These are phyloP conservation scores for Talaromyces wortmannii DNA, from an alignment of 495 filamentous ascomycete species.

Conservation along the genomic window DNA sequence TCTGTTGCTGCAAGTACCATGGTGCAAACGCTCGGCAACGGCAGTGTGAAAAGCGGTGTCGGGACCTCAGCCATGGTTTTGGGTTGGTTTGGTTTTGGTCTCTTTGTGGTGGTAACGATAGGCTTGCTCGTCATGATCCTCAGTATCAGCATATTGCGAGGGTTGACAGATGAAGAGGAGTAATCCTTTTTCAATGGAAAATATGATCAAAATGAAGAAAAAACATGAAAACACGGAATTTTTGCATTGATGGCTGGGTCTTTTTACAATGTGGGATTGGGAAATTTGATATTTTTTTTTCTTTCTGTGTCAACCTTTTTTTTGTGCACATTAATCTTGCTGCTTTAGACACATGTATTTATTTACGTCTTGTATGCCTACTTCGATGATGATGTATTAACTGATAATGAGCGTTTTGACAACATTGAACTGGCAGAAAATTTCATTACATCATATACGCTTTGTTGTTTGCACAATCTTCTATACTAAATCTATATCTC, in stretches of 20 bases:
- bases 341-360: constrained; percentile 1
- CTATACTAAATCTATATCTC: too few species aligned
- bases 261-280: background rate
- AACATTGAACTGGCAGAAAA: too few species aligned
- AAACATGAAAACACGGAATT: background rate
- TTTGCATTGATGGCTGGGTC: background rate
- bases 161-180: constrained; percentile 42
- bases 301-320: background rate
- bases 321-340: background rate
- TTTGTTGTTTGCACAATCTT: too few species aligned
- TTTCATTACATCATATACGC: too few species aligned
- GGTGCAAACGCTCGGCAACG: constrained; percentile 92
- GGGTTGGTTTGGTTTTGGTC: constrained; percentile 91
- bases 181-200: background rate
- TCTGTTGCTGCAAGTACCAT: constrained; percentile 90
- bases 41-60: constrained; percentile 80
- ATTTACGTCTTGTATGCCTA: constrained; percentile 1
- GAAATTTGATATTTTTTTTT: background rate
- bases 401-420: background rate
- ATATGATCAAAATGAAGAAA: background rate
- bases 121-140: constrained; percentile 93
- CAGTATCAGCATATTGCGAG: constrained; percentile 66
- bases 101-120: constrained; percentile 90
- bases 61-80: constrained; percentile 91
- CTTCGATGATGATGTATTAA: constrained; percentile 4